Evolutionary conservation across 2,329 filamentous ascomycete species (phyloP).

Genomic region (Trichoderma cornu-damae): DNA sequence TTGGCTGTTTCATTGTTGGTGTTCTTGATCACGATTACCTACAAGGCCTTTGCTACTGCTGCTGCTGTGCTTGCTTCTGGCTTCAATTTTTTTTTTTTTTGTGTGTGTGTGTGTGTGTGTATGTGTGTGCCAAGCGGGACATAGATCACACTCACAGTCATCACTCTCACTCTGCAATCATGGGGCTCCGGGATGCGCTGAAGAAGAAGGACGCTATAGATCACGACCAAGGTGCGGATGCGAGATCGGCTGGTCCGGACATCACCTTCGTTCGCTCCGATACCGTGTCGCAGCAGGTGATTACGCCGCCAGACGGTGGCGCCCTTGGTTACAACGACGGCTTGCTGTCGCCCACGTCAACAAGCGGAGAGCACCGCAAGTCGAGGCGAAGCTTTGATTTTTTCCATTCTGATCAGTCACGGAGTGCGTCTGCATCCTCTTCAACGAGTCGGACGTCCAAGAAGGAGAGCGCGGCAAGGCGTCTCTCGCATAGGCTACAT

Average conservation of each 20-base stretch:
- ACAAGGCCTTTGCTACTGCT: constrained; percentile 4
- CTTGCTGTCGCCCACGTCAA: constrained; percentile 27
- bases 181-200: constrained; percentile 50
- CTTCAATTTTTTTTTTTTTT: background rate
- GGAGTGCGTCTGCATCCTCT: constrained; percentile 45
- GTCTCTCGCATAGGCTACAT: constrained; percentile 67
- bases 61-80: background rate
- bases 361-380: constrained; percentile 29
- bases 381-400: constrained; percentile 43
- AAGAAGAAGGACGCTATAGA: constrained; percentile 49
- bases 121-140: background rate
- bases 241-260: constrained; percentile 48
- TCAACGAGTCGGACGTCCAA: constrained; percentile 35
- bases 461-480: constrained; percentile 34
- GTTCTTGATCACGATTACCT: background rate
- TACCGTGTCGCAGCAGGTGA: constrained; percentile 71
- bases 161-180: constrained; percentile 25
- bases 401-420: constrained; percentile 42
- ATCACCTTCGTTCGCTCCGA: constrained; percentile 84
- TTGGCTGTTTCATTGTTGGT: background rate
- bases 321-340: constrained; percentile 27
- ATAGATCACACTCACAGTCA: background rate
- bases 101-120: no score
- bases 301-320: constrained; percentile 57
- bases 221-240: constrained; percentile 35